Evolutionary conservation across 495 filamentous ascomycete genomes (phyloP).

Genomic region (Stereocaulon alpinum): DNA sequence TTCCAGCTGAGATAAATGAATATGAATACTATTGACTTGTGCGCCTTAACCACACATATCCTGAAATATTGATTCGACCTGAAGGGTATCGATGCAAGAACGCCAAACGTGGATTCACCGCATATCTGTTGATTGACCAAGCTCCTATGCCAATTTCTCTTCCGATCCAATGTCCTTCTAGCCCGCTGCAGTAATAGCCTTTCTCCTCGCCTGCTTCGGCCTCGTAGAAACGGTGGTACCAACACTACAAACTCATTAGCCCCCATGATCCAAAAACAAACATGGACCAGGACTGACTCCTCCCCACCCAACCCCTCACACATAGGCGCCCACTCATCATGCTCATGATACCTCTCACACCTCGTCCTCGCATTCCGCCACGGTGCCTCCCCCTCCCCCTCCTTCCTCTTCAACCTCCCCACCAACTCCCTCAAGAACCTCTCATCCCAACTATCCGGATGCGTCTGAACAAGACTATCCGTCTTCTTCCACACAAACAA

Average conservation of each 20-base stretch:
- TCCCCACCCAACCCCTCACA: conserved; percentile 6
- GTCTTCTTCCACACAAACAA: conserved; percentile 42
- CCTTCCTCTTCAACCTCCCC: conserved; percentile 19
- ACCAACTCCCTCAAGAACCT: conserved; percentile 22
- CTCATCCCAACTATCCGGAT: conserved; percentile 30
- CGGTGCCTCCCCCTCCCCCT: conserved; percentile 15
- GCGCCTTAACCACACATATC: too few relatives aligned
- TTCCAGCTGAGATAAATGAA: too few relatives aligned
- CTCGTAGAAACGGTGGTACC: background rate
- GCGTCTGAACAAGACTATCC: conserved; percentile 32
- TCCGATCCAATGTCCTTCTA: background rate
- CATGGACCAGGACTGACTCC: background rate
- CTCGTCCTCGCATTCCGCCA: conserved; percentile 14
- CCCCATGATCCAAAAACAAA: background rate
- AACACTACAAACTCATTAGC: background rate
- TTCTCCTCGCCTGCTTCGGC: background rate
- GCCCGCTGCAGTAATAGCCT: background rate
- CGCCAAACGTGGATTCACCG: too few relatives aligned
- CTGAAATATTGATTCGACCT: too few relatives aligned
- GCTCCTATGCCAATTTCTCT: too few relatives aligned
- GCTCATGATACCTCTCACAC: conserved; percentile 22
- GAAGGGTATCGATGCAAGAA: too few relatives aligned
- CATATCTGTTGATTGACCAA: too few relatives aligned
- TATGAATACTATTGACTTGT: conserved; percentile 53
- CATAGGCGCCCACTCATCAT: conserved; percentile 14